Evolutionary conservation across 208 protist species (phyloP), one percentile per base, ranked within the genome.

Genomic region (Trypanosoma scelopori): DNA sequence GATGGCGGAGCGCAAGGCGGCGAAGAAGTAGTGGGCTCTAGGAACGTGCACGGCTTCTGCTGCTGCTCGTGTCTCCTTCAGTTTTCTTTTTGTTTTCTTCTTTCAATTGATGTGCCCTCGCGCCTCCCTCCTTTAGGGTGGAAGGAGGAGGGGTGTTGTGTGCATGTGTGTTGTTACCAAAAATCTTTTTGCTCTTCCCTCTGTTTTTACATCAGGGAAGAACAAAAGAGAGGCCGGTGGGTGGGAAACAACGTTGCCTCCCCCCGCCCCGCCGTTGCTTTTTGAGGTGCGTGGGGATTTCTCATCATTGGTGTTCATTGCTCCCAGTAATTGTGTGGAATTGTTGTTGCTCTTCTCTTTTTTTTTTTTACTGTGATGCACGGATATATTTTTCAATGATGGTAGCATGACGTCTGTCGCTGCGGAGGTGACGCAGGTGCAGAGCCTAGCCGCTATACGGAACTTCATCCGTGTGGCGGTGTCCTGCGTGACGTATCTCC

Each of bases 1-100:
- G 82, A 79, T 96, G 35, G 82, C 81, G 9, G 91, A 89, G 78
- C 91, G 91, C 79, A 96, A 94, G 87, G 91, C 87, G 41, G 86
- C 84, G 66, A 94, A 94, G 82, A 96, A 96, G 79, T 93, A 85
- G 79, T 93, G 84, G 71, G 55, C 32, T 37, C 32, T 37, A 9
- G 32, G 32, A 37, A 37, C 32, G 9, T 11, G 32, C 32, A 9
- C 5, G 32, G 32, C 9, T n/a, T n/a, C n/a, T 37, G 32, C 32
- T 37, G 32, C 32, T 37, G 32, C 32, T 37, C 32, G 32, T 37
- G 9, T 9, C 9, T 9, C 13, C 23, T 22, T 68, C 5, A 30
- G 61, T 32, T 45, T 62, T 50, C 15, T 72, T 27, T 47, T 64
- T 55, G 6, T 58, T 62, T 46, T 47, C 52, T 57, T 1, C 49